Base-by-base conservation (phyloP, 371 early-diverging fungal genomes). In the Blyttiomyces sp. region DNA sequence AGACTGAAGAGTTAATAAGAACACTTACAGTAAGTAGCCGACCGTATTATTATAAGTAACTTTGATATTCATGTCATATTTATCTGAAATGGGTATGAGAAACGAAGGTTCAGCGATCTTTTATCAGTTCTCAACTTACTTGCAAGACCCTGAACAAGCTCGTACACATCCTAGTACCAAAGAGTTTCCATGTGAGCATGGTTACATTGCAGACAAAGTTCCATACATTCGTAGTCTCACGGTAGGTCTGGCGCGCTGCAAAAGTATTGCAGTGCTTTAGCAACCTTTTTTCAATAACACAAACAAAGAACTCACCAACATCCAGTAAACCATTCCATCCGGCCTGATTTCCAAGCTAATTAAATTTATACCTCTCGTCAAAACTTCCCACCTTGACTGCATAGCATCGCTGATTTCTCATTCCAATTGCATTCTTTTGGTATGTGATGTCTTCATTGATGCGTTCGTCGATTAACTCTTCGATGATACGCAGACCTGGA, bases 311-410 rank as follows among this genome's bases (percentile, higher is more conserved):
- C 77, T 70, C 81, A 82, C 88, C 91, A 39, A 95, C 92, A 69
- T 95, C 96, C 13, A 95, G 80, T 33, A 95, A 73, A 0, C 93
- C 92, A 67, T 91, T 91, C 34, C 87, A 82, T 0, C 92, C 92
- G 4, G 91, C 81, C 84, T 89, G 53, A 34, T 4, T 21, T 3
- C 24, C 7, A 32, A 49, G 36, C 16, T 7, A 31, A 23, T 6
- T 16, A 49, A 11, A 17, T 43, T 51, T 4, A 31, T 35, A 6
- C 28, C 3, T 50, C 53, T 28, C 6, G 9, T 7, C 16, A 54
- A 7, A n/a, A 7, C 28, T 28, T 13, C 62, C 17, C 35, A 55
- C 63, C 45, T 67, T 72, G 31, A 78, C 69, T 5, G 73, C 73
- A 44, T 71, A 73, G 61, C 93, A 91, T 32, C 91, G 80, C 67